Base-by-base conservation (phyloP, 768 basidiomycete genomes). In the Pisolithus sp. region DNA sequence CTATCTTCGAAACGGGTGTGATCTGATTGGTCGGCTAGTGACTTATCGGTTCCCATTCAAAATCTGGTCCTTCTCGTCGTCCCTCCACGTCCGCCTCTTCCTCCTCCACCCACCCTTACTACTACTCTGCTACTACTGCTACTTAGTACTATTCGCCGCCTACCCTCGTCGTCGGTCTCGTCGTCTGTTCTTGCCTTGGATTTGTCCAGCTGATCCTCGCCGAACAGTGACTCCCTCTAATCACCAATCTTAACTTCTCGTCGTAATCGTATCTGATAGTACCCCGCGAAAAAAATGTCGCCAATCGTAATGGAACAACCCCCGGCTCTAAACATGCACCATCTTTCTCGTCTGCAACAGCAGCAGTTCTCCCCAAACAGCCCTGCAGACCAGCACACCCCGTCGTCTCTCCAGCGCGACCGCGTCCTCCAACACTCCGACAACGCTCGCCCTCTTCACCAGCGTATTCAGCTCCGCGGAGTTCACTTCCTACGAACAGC, bases 221-320 rank as follows among this genome's bases (percentile, higher is more conserved):
- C 50, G 61, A 36, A 66, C 59, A 31, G 53, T n/a, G 43, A 26
- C 26, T 7, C 37, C 41, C 43, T 47, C 48, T 24, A 55, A 46
- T 37, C 24, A 44, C 10, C 67, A 65, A 58, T 47, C 54, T 39
- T 62, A 50, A 57, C 10, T 55, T 46, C 34, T 34, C 50, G 41
- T 38, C 61, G 58, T 66, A 66, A 67, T 69, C 65, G 49, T 58
- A 68, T 68, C 67, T 64, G 56, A 62, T 65, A 54, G 34, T 58
- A 52, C 49, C 52, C 48, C 41, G 13, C 26, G 9, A 28, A 30
- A 30, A 62, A 65, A 66, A 81, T 81, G 81, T 74, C 80, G 45
- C 75, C 79, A 63, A 76, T 82, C 63, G 74, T 80, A 56, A 72
- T 83, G 57, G 79, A 82, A 63, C 34, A 34, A 34, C 64, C 76